Conservation (phyloP, 768 basidiomycete species). For the Russula sp. region DNA sequence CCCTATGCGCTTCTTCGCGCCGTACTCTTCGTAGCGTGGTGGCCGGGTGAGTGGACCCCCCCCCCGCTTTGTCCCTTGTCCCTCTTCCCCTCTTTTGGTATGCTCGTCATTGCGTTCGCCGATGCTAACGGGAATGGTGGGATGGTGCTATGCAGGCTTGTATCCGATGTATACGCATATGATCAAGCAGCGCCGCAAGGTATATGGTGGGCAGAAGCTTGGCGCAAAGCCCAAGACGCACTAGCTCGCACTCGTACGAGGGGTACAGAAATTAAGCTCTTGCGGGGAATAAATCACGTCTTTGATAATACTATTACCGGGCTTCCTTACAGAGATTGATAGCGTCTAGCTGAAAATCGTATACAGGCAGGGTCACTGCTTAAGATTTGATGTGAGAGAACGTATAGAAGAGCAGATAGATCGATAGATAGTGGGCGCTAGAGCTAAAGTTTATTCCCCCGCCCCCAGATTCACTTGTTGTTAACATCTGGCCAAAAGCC, state of each 20-base stretch:
- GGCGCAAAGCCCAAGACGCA: constrained; percentile 34
- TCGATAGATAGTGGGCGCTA: not conserved
- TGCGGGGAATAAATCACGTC: not conserved
- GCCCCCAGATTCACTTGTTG: constrained; percentile 27
- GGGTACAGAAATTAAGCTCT: not conserved
- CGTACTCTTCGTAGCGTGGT: constrained; percentile 73
- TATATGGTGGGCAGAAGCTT: constrained; percentile 39
- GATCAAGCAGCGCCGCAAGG: constrained; percentile 51
- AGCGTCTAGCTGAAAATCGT: not conserved
- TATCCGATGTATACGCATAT: constrained; percentile 56
- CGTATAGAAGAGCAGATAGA: too few relatives aligned
- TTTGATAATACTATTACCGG: not conserved
- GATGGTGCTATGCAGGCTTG: constrained; percentile 32
- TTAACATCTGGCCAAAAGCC: constrained; percentile 55
- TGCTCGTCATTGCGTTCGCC: not conserved
- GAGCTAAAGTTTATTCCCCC: not conserved
- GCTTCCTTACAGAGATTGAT: not conserved
- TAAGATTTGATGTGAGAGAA: not conserved
- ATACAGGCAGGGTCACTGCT: not conserved
- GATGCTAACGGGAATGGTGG: not conserved
- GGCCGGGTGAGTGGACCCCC: constrained; percentile 59
- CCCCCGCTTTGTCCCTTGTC: constrained; percentile 15
- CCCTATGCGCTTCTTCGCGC: constrained; percentile 35
- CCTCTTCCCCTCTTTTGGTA: not conserved
- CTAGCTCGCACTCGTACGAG: not conserved